Base-by-base conservation (phyloP, 2,329 filamentous ascomycete species). In the Grosmannia penicillata region DNA sequence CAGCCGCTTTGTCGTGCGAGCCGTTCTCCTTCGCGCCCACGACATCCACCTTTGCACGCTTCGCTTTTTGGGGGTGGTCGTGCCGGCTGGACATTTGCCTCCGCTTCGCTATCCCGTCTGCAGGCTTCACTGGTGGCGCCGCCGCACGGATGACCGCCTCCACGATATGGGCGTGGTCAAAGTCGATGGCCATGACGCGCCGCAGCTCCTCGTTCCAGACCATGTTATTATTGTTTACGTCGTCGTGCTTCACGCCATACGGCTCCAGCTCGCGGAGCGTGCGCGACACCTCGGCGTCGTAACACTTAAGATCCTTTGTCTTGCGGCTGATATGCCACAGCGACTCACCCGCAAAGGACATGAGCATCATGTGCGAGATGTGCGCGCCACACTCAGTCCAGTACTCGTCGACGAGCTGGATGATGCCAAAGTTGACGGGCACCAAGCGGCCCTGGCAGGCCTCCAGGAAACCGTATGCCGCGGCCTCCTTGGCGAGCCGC, bases 291-390 rank as follows among this genome's bases (percentile, higher is more conserved):
- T 33, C 28, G 3, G 11, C 23, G 18, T 25, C 11, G 15, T 24
- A 24, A n/a, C 4, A 11, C 17, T 14, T 3, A 24, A 2, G 18
- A 4, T 19, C 11, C 2, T 33, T 11, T 18, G 25, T 23, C 10
- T 8, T 29, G 8, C 28, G 22, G 28, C 32, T 22, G 36, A 15
- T 18, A 14, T 29, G 26, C 34, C 29, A 35, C 19, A 38, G 33
- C 31, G 25, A 19, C 14, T 24, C 21, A 19, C 43, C 45, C 13
- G 39, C 43, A 34, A 33, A 45, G n/a, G 45, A 43, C 37, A 47
- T 27, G 11, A 47, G 36, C 43, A 47, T 36, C 41, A 47, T 42
- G 33, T 45, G 36, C 14, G 39, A 32, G 22, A 46, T 33, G 19
- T 36, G 36, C 5, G 33, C 37, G 26, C 34, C 28, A 32, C 29